A percentile compares a stretch with the other conserved stretches of the same genome.
phyloP scores from a whole-genome alignment of 805 yeast genomes.

The Komagataella kurtzmanii region DNA sequence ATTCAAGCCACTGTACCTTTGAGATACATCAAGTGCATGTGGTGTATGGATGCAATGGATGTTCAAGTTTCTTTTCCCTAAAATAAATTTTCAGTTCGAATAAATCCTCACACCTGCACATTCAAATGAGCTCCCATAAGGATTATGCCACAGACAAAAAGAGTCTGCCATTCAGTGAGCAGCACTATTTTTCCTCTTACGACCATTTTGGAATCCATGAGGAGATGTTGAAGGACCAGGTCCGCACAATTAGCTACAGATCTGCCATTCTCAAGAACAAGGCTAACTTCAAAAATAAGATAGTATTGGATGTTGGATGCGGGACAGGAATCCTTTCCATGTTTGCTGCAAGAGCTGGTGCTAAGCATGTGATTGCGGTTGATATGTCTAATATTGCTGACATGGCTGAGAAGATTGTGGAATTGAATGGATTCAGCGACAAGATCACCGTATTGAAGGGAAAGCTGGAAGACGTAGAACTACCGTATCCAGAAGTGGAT shows the following conservation, averaged over 20 bases:
- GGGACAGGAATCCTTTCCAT: conserved; percentile 96
- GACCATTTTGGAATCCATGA: conserved; percentile 98
- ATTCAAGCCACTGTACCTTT: neutral
- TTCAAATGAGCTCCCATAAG: neutral
- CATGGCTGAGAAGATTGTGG: conserved; percentile 86
- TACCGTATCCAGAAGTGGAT: conserved; percentile 84
- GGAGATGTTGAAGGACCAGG: conserved; percentile 94
- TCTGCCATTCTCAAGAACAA: conserved; percentile 86
- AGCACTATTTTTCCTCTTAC: conserved; percentile 89
- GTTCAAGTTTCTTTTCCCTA: conserved; percentile 2
- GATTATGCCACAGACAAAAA: conserved; percentile 57
- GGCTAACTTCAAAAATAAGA: conserved; percentile 79
- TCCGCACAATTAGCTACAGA: conserved; percentile 84
- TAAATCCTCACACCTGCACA: neutral
- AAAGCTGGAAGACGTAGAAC: conserved; percentile 80
- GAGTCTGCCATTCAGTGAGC: conserved; percentile 59
- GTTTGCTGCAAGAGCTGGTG: conserved; percentile 99
- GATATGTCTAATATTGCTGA: conserved; percentile 95
- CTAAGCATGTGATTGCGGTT: conserved; percentile 93
- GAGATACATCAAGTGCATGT: neutral
- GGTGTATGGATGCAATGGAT: conserved; percentile 4
- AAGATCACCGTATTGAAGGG: conserved; percentile 85
- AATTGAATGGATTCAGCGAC: conserved; percentile 71
- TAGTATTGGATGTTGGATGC: conserved; percentile 96
- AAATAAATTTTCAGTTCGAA: neutral